phyloP scores from a whole-genome alignment of 2,329 filamentous ascomycete species.

The Fusarium buxicola region DNA sequence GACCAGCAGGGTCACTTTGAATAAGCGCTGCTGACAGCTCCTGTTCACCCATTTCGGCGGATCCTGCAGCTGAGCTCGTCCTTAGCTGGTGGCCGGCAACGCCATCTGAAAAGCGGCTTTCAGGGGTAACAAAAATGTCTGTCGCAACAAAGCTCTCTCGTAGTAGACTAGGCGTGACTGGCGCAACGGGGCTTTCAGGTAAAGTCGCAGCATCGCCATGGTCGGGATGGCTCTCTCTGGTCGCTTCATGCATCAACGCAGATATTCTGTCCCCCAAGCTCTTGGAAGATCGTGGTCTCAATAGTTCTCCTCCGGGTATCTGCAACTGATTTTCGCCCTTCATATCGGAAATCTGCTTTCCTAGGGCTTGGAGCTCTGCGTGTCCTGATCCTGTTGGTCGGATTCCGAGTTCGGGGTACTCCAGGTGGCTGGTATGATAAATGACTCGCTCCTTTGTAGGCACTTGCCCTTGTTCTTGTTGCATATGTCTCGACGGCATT shows the following conservation, averaged over 20 bases:
- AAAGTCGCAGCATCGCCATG: slow-evolving; percentile 1
- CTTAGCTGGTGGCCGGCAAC: background rate
- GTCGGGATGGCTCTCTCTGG: slow-evolving; percentile 13
- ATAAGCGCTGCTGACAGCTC: background rate
- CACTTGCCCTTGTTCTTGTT: slow-evolving; percentile 1
- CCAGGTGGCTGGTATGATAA: slow-evolving; percentile 19
- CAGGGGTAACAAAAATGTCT: slow-evolving; percentile 40
- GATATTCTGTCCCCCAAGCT: slow-evolving; percentile 39
- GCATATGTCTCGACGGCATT: slow-evolving; percentile 9
- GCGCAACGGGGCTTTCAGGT: background rate
- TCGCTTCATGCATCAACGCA: slow-evolving; percentile 29
- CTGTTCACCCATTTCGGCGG: background rate
- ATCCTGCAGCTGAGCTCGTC: background rate
- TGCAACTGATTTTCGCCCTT: slow-evolving; percentile 14
- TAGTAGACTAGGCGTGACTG: slow-evolving; percentile 27
- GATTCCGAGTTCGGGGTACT: slow-evolving; percentile 44
- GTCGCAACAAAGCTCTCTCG: slow-evolving; percentile 33
- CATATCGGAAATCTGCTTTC: slow-evolving; percentile 36
- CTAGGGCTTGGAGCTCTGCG: slow-evolving; percentile 36
- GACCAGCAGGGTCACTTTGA: background rate
- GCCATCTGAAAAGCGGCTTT: slow-evolving; percentile 32
- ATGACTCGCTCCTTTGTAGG: background rate
- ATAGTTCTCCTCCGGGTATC: background rate
- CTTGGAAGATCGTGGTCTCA: slow-evolving; percentile 20
- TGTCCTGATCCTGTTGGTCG: slow-evolving; percentile 38